Conservation (phyloP, 2,329 filamentous ascomycete species). For the Macrophomina pseudophaseolina region DNA sequence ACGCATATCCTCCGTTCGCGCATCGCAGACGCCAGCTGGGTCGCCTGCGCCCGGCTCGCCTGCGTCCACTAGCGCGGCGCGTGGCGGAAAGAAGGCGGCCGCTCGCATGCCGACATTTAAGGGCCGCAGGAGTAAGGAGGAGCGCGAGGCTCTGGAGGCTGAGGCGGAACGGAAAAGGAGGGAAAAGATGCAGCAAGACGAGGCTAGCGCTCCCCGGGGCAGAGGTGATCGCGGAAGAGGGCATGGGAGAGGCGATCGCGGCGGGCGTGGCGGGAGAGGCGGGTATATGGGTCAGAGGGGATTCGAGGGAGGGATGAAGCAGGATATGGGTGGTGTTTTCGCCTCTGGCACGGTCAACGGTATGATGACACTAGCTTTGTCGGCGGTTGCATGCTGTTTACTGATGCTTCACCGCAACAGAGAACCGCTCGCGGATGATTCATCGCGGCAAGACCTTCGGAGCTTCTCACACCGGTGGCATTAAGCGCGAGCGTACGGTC, state of each 20-base stretch:
- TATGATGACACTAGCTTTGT: neutral
- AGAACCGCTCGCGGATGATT: slow-evolving; percentile 19
- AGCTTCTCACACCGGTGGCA: neutral
- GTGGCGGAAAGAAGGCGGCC: slow-evolving; percentile 37
- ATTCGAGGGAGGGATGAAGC: slow-evolving; percentile 3
- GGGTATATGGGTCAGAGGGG: slow-evolving; percentile 43
- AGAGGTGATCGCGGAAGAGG: slow-evolving; percentile 32
- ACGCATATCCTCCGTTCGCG: slow-evolving; percentile 2
- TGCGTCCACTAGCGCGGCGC: slow-evolving; percentile 37
- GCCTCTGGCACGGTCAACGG: slow-evolving; percentile 19
- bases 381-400: neutral
- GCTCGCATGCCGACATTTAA: slow-evolving; percentile 47
- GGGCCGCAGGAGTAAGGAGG: slow-evolving; percentile 51
- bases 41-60: slow-evolving; percentile 38
- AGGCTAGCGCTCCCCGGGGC: slow-evolving; percentile 34
- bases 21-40: slow-evolving; percentile 12
- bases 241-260: slow-evolving; percentile 37
- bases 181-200: slow-evolving; percentile 43
- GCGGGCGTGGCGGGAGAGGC: slow-evolving; percentile 42
- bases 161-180: slow-evolving; percentile 46
- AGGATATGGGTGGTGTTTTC: slow-evolving; percentile 21
- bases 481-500: slow-evolving; percentile 14
- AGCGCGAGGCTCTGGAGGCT: slow-evolving; percentile 50
- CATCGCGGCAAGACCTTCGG: slow-evolving; percentile 26
- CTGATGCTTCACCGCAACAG: neutral